Evolutionary conservation across 2,329 filamentous ascomycete genomes (phyloP).

Genomic region (Ceratocystis harringtonii): DNA sequence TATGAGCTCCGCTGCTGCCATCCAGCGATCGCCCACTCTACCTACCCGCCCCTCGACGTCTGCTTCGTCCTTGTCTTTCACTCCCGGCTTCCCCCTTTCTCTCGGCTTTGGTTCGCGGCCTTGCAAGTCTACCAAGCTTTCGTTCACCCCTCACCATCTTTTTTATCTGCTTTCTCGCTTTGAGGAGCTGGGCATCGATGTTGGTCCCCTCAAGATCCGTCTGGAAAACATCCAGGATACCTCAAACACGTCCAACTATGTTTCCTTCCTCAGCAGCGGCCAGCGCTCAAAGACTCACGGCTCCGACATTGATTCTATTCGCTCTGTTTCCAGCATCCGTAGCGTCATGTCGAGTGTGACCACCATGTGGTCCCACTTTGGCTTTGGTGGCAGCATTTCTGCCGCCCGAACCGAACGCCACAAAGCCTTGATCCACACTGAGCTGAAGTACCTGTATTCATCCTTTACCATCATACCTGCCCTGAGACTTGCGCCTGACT

Average conservation of each 20-base stretch:
- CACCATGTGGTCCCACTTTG: conserved; percentile 76
- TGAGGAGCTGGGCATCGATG: conserved; percentile 76
- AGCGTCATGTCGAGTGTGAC: conserved; percentile 98
- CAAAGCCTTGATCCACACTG: conserved; percentile 68
- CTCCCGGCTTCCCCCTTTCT: conserved; percentile 74
- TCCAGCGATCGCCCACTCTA: conserved; percentile 41
- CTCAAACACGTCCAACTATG: conserved; percentile 75
- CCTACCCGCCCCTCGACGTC: conserved; percentile 50
- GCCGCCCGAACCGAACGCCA: conserved; percentile 76
- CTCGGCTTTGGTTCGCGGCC: conserved; percentile 72
- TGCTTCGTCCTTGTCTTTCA: conserved; percentile 57
- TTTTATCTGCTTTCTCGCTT: conserved; percentile 94
- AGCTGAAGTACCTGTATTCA: conserved; percentile 92
- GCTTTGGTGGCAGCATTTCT: conserved; percentile 64
- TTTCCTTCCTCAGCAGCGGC: conserved; percentile 79
- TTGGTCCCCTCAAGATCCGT: conserved; percentile 91
- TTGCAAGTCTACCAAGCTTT: conserved; percentile 79
- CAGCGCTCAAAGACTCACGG: conserved; percentile 64
- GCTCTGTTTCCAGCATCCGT: conserved; percentile 89
- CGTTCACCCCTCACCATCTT: conserved; percentile 86
- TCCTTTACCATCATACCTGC: conserved; percentile 97
- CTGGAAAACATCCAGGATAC: conserved; percentile 89
- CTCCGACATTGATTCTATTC: conserved; percentile 79
- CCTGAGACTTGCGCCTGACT: conserved; percentile 78
- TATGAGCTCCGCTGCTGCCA: conserved; percentile 39